Percentiles rank a stretch among this genome's conserved stretches.
Conservation (phyloP, 176 grass and related monocot species). For the Dendrocalamus sinicus region DNA sequence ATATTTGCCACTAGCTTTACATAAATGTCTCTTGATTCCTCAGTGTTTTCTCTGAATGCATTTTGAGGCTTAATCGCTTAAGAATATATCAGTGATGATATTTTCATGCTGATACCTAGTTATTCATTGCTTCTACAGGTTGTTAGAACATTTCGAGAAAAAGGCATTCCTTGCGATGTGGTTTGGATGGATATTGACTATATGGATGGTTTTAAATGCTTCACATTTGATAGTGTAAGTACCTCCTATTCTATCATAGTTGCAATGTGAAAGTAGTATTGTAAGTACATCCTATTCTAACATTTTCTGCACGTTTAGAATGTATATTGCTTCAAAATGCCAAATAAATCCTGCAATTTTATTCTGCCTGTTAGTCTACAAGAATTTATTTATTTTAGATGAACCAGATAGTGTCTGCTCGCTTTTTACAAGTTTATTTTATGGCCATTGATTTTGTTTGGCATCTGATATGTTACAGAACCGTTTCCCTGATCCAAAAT, state of each 20-base stretch:
- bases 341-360: neutral
- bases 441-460: conserved; percentile 27
- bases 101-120: conserved; percentile 33
- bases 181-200: conserved; percentile 99
- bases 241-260: neutral
- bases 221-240: conserved; percentile 86
- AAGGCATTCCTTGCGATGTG: conserved; percentile 94
- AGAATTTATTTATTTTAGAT: neutral
- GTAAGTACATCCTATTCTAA: conserved; percentile 45
- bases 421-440: neutral
- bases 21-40: conserved; percentile 16
- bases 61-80: neutral
- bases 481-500: conserved; percentile 79
- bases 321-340: conserved; percentile 9
- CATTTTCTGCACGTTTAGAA: conserved; percentile 9
- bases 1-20: conserved; percentile 8
- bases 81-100: conserved; percentile 20
- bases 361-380: neutral
- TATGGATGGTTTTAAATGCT: conserved; percentile 98
- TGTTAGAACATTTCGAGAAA: conserved; percentile 86
- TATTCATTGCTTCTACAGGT: conserved; percentile 58
- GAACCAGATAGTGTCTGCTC: neutral
- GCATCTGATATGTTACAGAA: conserved; percentile 49
- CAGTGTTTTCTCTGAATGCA: conserved; percentile 6
- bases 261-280: conserved; percentile 13